phyloP scores from a whole-genome alignment of 129 eudicot genomes.

The Calendula officinalis region DNA sequence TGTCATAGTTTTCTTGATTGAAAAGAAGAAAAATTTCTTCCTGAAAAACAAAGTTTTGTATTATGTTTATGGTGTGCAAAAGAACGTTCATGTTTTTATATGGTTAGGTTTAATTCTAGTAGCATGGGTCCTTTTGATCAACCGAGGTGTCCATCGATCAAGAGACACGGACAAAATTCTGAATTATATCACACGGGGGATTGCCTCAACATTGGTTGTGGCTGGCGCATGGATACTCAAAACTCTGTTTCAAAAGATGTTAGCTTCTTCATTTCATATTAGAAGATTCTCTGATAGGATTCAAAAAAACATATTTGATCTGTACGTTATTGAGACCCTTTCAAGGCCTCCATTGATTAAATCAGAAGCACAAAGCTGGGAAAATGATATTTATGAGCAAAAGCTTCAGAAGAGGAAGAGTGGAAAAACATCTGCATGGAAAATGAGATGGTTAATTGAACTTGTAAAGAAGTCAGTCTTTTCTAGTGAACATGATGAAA shows the following conservation, averaged over 20 bases:
- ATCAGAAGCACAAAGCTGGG: no score
- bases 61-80: not conserved
- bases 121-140: not conserved
- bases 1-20: not conserved
- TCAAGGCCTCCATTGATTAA: not conserved
- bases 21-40: not conserved
- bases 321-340: not conserved
- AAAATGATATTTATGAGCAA: no score
- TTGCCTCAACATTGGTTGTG: not conserved
- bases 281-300: not conserved
- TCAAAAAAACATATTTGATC: not conserved
- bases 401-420: not conserved
- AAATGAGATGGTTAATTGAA: no score
- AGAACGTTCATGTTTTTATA: not conserved
- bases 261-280: not conserved
- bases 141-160: not conserved
- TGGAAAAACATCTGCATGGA: no score
- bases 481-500: no score
- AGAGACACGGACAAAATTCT: not conserved
- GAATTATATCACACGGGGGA: not conserved
- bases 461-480: no score
- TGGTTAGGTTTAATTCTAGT: not conserved
- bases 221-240: not conserved
- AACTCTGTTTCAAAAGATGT: not conserved
- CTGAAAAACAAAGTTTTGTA: not conserved